Base-by-base conservation (phyloP, 768 basidiomycete genomes). In the Pulveroboletus sp. region DNA sequence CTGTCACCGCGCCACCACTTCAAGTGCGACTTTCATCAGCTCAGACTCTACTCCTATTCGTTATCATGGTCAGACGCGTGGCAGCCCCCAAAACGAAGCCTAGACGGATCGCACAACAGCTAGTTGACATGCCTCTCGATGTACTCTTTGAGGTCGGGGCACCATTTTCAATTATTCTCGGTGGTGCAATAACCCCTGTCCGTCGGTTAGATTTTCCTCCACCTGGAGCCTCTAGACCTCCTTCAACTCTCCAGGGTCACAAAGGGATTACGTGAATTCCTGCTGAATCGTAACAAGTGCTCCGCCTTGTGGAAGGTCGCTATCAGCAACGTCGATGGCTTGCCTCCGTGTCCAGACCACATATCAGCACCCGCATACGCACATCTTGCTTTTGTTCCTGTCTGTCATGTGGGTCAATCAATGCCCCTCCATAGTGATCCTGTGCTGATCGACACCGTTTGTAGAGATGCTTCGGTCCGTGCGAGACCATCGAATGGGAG, bases 201-300 rank as follows among this genome's bases (percentile, higher is more conserved):
- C 24, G 6, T 22, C 17, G 17, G 17, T 6, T 16, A 56, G 55
- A 41, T 69, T 26, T 62, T 71, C 22, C 55, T 56, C 5, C 47
- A 62, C 46, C 47, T 71, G 12, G 59, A 64, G 9, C 69, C 71
- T 1, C 29, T 63, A 5, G 67, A 71, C 43, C 49, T 71, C 8
- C 61, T 71, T 20, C 51, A 65, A 23, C 60, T 73, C 4, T 36
- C 64, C n/a, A 59, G 68, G 29, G 60, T 60, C 17, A 63, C 59
- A 9, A 70, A 70, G 30, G 58, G 49, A 6, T 58, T 71, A 11
- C 61, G 68, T 16, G 29, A 26, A 7, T 56, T 69, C 14, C 51
- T 72, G 2, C 53, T 67, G 22, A 55, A 54, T 26, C 63, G 53
- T 31, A 30, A 46, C 6, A 49, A 38, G 22, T 52, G 58, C 2